Percentiles rank a stretch among this genome's conserved stretches.
These are phyloP conservation scores for Jackrogersella minutella DNA, from an alignment of 495 filamentous ascomycete genomes.

Conservation along the genomic window DNA sequence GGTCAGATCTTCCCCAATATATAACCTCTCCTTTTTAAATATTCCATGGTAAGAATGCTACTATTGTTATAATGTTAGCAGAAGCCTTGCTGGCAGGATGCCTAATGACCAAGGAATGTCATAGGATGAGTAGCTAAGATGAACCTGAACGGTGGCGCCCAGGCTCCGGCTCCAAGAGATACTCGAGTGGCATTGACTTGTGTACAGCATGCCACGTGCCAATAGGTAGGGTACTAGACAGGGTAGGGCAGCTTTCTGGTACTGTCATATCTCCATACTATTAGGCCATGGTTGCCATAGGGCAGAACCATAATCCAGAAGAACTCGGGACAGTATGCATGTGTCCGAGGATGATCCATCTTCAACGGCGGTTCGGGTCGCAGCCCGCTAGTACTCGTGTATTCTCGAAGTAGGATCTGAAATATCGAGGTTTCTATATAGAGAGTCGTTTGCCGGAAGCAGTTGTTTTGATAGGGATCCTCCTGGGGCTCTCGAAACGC, in stretches of 20 bases:
- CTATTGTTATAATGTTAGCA: constrained; percentile 11
- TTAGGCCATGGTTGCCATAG: constrained; percentile 22
- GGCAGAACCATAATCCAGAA: constrained; percentile 25
- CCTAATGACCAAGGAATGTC: neutral
- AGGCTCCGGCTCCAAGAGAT: constrained; percentile 7
- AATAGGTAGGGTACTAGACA: constrained; percentile 11
- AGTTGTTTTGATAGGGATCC: constrained; percentile 31
- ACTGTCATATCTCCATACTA: constrained; percentile 19
- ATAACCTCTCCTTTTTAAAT: constrained; percentile 15
- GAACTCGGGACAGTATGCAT: constrained; percentile 30
- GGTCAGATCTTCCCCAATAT: constrained; percentile 1
- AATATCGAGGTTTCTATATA: constrained; percentile 30
- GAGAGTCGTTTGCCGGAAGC: constrained; percentile 13
- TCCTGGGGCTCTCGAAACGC: constrained; percentile 37
- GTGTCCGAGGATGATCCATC: constrained; percentile 20
- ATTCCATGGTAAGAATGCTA: neutral
- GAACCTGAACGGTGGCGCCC: constrained; percentile 10
- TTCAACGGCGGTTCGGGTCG: constrained; percentile 26
- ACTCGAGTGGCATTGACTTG: constrained; percentile 8
- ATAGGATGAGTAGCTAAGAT: constrained; percentile 8
- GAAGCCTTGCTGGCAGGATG: neutral
- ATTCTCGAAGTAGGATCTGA: constrained; percentile 18
- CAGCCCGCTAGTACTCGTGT: constrained; percentile 7
- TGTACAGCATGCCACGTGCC: constrained; percentile 30
- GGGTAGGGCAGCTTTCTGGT: constrained; percentile 23